Evolutionary conservation across 1,284 basidiomycete species (phyloP), one percentile per base, ranked within the genome.

Genomic region (Cryptococcus sp.): DNA sequence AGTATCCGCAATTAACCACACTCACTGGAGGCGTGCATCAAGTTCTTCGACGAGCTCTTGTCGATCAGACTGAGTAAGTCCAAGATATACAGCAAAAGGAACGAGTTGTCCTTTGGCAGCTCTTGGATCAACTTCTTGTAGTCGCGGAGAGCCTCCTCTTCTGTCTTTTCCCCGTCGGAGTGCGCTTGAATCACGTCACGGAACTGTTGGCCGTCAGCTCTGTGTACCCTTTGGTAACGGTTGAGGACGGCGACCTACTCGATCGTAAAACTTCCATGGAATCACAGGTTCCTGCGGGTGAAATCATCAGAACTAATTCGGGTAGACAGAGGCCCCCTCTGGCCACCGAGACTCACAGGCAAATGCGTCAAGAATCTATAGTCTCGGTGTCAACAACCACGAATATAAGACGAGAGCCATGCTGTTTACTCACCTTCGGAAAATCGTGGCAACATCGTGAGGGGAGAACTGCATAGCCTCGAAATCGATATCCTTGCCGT

Each of bases 401-500:
- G 35, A 18, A 39, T 47, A 1, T 23, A n/a, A 39, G 21, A 23
- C 8, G 20, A 20, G n/a, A n/a, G n/a, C n/a, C n/a, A n/a, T n/a
- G n/a, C n/a, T n/a, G n/a, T n/a, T 23, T 23, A 60, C 69, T 42
- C 44, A 70, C 78, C 95, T 82, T 57, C 95, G 84, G 71, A 98
- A 90, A 52, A 98, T 91, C 67, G 90, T 95, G 18, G 95, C 95
- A 49, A 96, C 92, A 73, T 98, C 95, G 76, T 98, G 95, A 2
- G 93, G 85, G 36, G 88, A 96, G 77, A 88, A 98, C 20, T 82
- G 82, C 66, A 89, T 85, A 56, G 83, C 80, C 69, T 85, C 86
- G 93, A 94, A 98, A 67, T 95, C 88, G 36, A 98, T 80, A 56
- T 87, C 84, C 75, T 95, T 95, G 61, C 95, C 96, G 70, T 92